Percentiles rank a stretch among this genome's conserved stretches.
Evolutionary conservation across 2,329 filamentous ascomycete genomes (phyloP).

Genomic region (Fusarium piperis): DNA sequence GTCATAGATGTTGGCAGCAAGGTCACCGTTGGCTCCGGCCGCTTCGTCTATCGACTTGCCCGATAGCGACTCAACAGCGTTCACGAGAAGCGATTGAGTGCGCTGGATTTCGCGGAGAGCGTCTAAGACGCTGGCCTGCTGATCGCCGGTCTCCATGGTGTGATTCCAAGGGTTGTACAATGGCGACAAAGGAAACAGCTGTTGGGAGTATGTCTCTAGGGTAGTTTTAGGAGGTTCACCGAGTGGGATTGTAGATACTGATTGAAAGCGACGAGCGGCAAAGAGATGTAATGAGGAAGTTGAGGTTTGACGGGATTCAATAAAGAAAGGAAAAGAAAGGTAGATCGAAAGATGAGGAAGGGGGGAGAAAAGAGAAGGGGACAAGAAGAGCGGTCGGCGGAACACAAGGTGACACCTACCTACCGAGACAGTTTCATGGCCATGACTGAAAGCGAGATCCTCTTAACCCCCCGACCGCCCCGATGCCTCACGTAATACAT

Average conservation of each 20-base stretch:
- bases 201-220: constrained; percentile 15
- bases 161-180: background rate
- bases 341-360: background rate
- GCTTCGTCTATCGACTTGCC: constrained; percentile 40
- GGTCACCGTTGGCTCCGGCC: background rate
- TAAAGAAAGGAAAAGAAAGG: constrained; percentile 1
- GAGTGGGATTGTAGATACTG: background rate
- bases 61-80: constrained; percentile 53
- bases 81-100: constrained; percentile 53
- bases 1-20: constrained; percentile 15
- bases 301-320: background rate
- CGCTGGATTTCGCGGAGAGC: constrained; percentile 54
- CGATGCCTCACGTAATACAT: constrained; percentile 31
- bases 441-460: constrained; percentile 16
- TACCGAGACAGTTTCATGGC: constrained; percentile 18
- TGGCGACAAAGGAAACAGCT: background rate
- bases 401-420: constrained; percentile 27
- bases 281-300: background rate
- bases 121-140: constrained; percentile 39
- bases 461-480: constrained; percentile 10
- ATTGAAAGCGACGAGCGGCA: background rate
- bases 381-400: constrained; percentile 35
- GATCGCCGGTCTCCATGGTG: constrained; percentile 39
- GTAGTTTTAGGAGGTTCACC: constrained; percentile 1
- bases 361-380: constrained; percentile 15